Evolutionary conservation across 768 basidiomycete species (phyloP).

Genomic region (Hygrophorus russula): DNA sequence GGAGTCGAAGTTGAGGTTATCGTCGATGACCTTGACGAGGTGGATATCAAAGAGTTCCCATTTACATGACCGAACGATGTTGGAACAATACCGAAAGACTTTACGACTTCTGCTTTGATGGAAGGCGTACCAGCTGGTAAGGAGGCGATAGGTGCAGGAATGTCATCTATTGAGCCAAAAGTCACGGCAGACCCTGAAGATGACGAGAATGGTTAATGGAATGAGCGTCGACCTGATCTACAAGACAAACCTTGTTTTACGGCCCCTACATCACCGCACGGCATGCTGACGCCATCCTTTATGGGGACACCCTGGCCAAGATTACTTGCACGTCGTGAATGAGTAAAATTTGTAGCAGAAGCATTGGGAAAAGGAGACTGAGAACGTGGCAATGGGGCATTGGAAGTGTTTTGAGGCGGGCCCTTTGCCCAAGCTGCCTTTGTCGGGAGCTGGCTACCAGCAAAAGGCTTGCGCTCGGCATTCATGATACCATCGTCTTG

Average conservation of each 20-base stretch:
- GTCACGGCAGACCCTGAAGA: constrained; percentile 48
- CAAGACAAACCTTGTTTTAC: constrained; percentile 51
- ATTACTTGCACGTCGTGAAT: constrained; percentile 72
- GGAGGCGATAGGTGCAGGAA: constrained; percentile 65
- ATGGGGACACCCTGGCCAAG: constrained; percentile 60
- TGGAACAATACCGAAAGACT: constrained; percentile 73
- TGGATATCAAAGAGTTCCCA: constrained; percentile 39
- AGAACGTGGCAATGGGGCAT: constrained; percentile 52
- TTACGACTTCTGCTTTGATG: constrained; percentile 63
- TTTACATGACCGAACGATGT: constrained; percentile 48
- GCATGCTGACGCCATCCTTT: constrained; percentile 71
- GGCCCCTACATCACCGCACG: constrained; percentile 52
- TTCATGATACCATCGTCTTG: constrained; percentile 82
- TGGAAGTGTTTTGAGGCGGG: constrained; percentile 57
- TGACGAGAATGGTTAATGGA: constrained; percentile 7
- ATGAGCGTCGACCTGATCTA: constrained; percentile 3
- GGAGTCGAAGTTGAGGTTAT: constrained; percentile 17
- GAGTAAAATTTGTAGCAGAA: constrained; percentile 38
- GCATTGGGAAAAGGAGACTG: constrained; percentile 62
- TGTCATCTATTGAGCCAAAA: constrained; percentile 87
- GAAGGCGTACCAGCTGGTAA: constrained; percentile 63
- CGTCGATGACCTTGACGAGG: constrained; percentile 22
- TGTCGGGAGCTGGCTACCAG: constrained; percentile 68
- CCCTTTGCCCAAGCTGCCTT: constrained; percentile 90
- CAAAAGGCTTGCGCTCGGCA: constrained; percentile 74